Base-by-base conservation (phyloP, 2,329 filamentous ascomycete genomes). In the Penicillium sclerotiorum region DNA sequence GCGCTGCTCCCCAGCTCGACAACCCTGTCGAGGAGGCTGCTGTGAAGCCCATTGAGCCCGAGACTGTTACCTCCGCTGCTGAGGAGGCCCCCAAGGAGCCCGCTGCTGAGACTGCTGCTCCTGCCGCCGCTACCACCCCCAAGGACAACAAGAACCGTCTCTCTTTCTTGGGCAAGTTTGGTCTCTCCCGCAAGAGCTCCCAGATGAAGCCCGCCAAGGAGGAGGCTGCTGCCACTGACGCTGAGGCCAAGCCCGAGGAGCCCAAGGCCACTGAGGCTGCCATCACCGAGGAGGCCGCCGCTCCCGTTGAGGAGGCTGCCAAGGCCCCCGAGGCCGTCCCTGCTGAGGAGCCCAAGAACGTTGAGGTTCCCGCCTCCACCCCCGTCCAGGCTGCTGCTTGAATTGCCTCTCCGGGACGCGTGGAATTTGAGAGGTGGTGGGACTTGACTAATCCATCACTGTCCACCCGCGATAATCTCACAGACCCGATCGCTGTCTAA, bases 151-250 rank as follows among this genome's bases (percentile, higher is more conserved):
- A 78, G 70, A 77, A 75, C 58, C 77, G 73, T 64, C 76, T 73
- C 62, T 82, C 78, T 62, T 74, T 76, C 66, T 83, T 82, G 66
- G 76, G 76, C 61, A 74, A 75, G 64, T 70, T 77, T 33, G 74
- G 73, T 56, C 68, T 78, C 36, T 77, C 77, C 68, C 74, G 76
- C 60, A 75, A 73, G 65, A 69, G 73, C 58, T 77, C 74, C 69
- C 75, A 74, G 67, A 73, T 73, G 50, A 76, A 77, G 69, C 63
- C 66, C 38, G 69, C 71, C 58, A 70, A 73, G 62, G 68, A 75
- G 48, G 57, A 67, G 30, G 59, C 64, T 33, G 51, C 68, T 49
- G 61, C 63, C 39, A 52, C 65, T 25, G 63, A 65, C 58, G 51
- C 65, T 25, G 62, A 65, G 59, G 57, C 63, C 51, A 69, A 71